Percentiles rank a stretch among this genome's conserved stretches.
Evolutionary conservation across 2,329 filamentous ascomycete genomes (phyloP).

Genomic region (Ophiostoma australiae): DNA sequence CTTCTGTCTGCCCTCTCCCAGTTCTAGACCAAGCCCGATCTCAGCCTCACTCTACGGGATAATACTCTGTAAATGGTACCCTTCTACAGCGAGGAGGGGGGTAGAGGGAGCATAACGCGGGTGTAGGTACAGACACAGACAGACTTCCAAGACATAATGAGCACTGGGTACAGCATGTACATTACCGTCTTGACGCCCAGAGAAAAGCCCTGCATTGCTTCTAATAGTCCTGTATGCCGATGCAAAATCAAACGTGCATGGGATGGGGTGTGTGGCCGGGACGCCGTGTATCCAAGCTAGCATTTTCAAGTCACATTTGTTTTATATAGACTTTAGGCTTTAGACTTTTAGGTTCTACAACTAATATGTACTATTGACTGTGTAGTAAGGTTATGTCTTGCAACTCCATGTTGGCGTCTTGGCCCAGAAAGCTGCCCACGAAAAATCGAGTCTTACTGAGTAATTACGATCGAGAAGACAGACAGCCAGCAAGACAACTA

Average conservation of each 20-base stretch:
- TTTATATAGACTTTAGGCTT: too few relatives aligned
- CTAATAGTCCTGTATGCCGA: not conserved
- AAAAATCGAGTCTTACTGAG: not conserved
- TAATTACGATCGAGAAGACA: too few relatives aligned
- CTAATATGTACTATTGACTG: too few relatives aligned
- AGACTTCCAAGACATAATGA: not conserved
- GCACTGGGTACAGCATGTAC: not conserved
- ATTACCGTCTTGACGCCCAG: not conserved
- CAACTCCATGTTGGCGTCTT: not conserved
- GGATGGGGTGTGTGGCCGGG: not conserved
- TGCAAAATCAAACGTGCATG: not conserved
- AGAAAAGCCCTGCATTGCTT: not conserved
- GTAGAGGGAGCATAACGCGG: not conserved
- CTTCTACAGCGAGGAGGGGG: not conserved
- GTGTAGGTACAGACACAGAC: not conserved
- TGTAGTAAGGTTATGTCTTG: too few relatives aligned
- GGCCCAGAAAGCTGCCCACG: not conserved
- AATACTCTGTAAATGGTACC: not conserved
- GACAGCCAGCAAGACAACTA: too few relatives aligned
- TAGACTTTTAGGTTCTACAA: too few relatives aligned
- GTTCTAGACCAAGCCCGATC: not conserved
- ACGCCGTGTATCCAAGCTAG: conserved; percentile 3
- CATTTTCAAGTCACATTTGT: not conserved
- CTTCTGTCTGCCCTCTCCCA: not conserved
- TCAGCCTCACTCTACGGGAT: not conserved